Percentiles rank a stretch among this genome's conserved stretches.
These are phyloP conservation scores for Rhodotorula sp. DNA, from an alignment of 1,284 basidiomycete species.

Conservation along the genomic window DNA sequence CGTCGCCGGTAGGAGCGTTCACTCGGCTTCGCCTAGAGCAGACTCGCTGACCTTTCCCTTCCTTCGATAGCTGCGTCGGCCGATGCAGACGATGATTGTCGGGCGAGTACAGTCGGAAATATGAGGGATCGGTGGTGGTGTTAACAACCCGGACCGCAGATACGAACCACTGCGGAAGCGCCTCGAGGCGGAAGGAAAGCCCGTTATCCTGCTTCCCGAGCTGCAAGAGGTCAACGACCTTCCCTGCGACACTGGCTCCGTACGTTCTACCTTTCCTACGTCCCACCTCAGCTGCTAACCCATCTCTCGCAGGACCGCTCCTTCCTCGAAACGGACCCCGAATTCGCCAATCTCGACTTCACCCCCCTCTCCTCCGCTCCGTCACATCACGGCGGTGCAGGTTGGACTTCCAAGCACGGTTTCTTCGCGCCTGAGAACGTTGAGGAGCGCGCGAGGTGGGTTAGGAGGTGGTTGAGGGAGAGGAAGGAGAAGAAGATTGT, in stretches of 20 bases:
- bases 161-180: constrained; percentile 43
- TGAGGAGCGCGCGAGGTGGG: constrained; percentile 44
- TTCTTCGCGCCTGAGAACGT: constrained; percentile 46
- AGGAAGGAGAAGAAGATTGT: constrained; percentile 50
- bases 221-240: constrained; percentile 48
- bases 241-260: constrained; percentile 48
- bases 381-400: constrained; percentile 25
- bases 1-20: constrained; percentile 43
- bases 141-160: neutral
- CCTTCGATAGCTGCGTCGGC: constrained; percentile 44
- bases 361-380: constrained; percentile 16
- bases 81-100: constrained; percentile 50
- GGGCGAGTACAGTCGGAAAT: constrained; percentile 36
- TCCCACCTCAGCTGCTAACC: neutral
- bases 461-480: constrained; percentile 47
- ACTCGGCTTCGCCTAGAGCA: neutral
- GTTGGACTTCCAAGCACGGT: constrained; percentile 48
- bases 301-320: constrained; percentile 31
- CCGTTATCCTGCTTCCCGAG: constrained; percentile 47
- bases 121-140: too few relatives aligned
- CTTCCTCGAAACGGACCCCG: constrained; percentile 44
- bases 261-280: neutral
- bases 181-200: constrained; percentile 36
- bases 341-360: constrained; percentile 47
- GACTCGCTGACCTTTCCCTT: too few relatives aligned